Base-by-base conservation (phyloP, 1,139 yeast species). In the Yamadazyma mexicana region DNA sequence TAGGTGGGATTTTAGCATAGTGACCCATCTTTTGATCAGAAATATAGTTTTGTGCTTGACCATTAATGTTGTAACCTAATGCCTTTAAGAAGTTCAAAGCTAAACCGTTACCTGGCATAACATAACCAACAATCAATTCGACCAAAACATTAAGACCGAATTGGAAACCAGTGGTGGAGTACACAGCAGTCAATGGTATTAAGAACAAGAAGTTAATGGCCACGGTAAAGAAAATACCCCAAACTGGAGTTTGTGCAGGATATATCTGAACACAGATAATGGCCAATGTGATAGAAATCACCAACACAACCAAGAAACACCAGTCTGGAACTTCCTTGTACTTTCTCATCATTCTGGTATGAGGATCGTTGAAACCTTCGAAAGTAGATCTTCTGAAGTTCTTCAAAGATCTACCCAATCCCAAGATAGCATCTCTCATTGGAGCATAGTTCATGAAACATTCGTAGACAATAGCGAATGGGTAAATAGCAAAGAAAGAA, bases 251-350 rank as follows among this genome's bases (percentile, higher is more conserved):
- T 38, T 73, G 66, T 9, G 77, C 66, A 15, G 76, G 61, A 49
- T 75, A 78, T 1, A 67, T 59, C 45, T 73, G 56, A 16, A 79
- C 71, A 41, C 75, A 67, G 3, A 75, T 48, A 23, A 79, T 69
- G 4, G 77, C 83, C 39, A 79, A 61, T 1, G 65, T 70, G 5
- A 79, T 51, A 2, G 85, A 69, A 16, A 72, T 46, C 11, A 75
- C 45, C 40, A 81, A 58, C 15, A 81, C 69, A 10, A 62, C 40
- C 18, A 76, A 47, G 48, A 73, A 81, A 71, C 79, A 77, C 75
- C 77, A 75, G 44, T 79, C 82, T 9, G 87, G 87, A 15, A 79
- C 85, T 49, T 81, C 87, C 29, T 66, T 68, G 54, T 79, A 79
- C 16, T 61, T 59, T 20, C 66, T 47, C 81, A 79, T 79, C 76